Evolutionary conservation across 106 monocot species (phyloP).

Genomic region (Acorus calamus): DNA sequence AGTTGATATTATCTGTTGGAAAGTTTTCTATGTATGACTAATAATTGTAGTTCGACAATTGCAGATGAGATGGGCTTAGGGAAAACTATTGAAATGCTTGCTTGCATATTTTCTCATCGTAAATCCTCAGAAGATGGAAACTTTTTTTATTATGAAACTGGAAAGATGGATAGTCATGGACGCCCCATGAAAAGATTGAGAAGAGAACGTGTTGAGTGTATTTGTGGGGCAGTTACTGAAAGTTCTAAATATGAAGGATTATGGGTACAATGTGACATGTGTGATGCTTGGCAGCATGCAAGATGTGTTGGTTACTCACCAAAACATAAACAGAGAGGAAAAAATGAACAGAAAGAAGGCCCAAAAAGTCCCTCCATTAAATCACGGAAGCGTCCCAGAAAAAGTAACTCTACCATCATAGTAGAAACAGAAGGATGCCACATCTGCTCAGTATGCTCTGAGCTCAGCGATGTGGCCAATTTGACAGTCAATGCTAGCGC

Average conservation of each 20-base stretch:
- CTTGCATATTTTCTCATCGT: slow-evolving; percentile 69
- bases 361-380: slow-evolving; percentile 10
- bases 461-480: slow-evolving; percentile 66
- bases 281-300: slow-evolving; percentile 99
- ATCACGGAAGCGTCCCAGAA: slow-evolving; percentile 11
- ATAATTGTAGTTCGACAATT: slow-evolving; percentile 7
- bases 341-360: slow-evolving; percentile 10
- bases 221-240: slow-evolving; percentile 84
- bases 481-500: slow-evolving; percentile 38
- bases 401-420: slow-evolving; percentile 24
- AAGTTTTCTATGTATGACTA: neutral
- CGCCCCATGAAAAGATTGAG: slow-evolving; percentile 48
- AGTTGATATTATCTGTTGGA: neutral
- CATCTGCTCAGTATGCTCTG: slow-evolving; percentile 59
- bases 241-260: slow-evolving; percentile 61
- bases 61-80: slow-evolving; percentile 99
- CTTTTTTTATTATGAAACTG: slow-evolving; percentile 19
- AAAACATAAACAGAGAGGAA: slow-evolving; percentile 25
- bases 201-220: slow-evolving; percentile 86
- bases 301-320: slow-evolving; percentile 75
- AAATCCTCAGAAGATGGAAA: slow-evolving; percentile 14
- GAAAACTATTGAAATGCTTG: slow-evolving; percentile 91
- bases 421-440: slow-evolving; percentile 48
- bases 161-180: slow-evolving; percentile 6
- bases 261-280: slow-evolving; percentile 97